These are phyloP conservation scores for Globisporangium parvum DNA, from an alignment of 352 stramenopile genomes.

Conservation along the genomic window DNA sequence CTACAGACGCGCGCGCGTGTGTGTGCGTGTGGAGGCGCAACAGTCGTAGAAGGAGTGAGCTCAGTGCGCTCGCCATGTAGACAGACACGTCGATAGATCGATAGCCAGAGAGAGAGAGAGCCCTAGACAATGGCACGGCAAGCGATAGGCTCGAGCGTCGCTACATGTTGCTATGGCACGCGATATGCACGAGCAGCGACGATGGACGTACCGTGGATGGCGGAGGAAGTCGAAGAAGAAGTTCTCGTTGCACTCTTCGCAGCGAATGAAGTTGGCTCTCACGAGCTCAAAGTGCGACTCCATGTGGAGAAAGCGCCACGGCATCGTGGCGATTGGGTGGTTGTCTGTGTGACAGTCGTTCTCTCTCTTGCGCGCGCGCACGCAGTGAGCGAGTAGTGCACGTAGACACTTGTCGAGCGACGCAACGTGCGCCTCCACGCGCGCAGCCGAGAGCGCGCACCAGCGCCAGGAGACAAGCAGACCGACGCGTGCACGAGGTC, in stretches of 20 bases:
- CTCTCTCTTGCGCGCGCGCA: too few species aligned
- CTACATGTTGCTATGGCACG: too few species aligned
- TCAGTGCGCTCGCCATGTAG: neutral
- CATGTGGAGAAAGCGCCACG: conserved; percentile 29
- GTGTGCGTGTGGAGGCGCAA: neutral
- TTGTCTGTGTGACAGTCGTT: too few species aligned
- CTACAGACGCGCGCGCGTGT: conserved; percentile 9
- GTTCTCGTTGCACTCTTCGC: conserved; percentile 75
- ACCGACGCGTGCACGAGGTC: too few species aligned
- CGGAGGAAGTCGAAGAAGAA: conserved; percentile 81
- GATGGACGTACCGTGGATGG: conserved; percentile 37
- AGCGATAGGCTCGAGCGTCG: too few species aligned
- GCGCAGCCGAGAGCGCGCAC: too few species aligned
- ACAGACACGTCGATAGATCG: too few species aligned
- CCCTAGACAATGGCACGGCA: neutral
- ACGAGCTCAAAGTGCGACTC: conserved; percentile 62
- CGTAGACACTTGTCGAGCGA: too few species aligned
- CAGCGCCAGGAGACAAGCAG: too few species aligned
- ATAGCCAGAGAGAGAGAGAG: neutral
- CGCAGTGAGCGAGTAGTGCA: too few species aligned
- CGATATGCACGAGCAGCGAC: neutral
- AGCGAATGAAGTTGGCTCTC: conserved; percentile 69
- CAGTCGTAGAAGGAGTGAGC: neutral
- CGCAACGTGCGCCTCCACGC: too few species aligned
- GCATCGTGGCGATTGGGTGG: neutral